phyloP scores from a whole-genome alignment of 2,329 filamentous ascomycete species.

The Aspergillus caelatus region DNA sequence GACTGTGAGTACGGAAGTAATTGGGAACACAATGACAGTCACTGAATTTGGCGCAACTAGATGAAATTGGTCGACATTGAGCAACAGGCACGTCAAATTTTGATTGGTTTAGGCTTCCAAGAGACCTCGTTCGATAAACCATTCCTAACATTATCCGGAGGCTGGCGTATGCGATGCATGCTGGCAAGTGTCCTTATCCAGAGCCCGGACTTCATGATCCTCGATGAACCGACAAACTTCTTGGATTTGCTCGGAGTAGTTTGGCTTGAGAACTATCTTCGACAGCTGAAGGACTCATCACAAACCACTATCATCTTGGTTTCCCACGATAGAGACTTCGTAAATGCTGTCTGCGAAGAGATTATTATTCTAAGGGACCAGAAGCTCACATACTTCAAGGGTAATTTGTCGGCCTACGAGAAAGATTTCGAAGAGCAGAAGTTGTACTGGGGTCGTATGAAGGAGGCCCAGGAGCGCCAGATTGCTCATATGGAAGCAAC shows the following conservation, averaged over 20 bases:
- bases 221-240: conserved; percentile 88
- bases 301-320: conserved; percentile 73
- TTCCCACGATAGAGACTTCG: conserved; percentile 82
- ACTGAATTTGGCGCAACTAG: conserved; percentile 23
- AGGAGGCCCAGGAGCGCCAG: conserved; percentile 79
- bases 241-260: conserved; percentile 81
- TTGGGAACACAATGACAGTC: not conserved
- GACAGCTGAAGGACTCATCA: conserved; percentile 55
- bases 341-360: conserved; percentile 73
- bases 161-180: conserved; percentile 72
- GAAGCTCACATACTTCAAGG: conserved; percentile 72
- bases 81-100: conserved; percentile 65
- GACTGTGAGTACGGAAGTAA: conserved; percentile 45
- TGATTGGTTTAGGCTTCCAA: conserved; percentile 72
- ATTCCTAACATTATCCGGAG: conserved; percentile 71
- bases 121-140: conserved; percentile 62
- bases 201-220: conserved; percentile 74
- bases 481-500: conserved; percentile 78
- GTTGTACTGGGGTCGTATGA: conserved; percentile 71
- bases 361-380: conserved; percentile 75
- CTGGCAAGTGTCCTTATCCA: conserved; percentile 70
- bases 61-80: conserved; percentile 66
- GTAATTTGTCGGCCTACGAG: conserved; percentile 74
- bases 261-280: conserved; percentile 77
- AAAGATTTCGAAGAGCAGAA: conserved; percentile 66